These are phyloP conservation scores for Monosporascus ibericus DNA, from an alignment of 2,329 filamentous ascomycete genomes.

Conservation along the genomic window DNA sequence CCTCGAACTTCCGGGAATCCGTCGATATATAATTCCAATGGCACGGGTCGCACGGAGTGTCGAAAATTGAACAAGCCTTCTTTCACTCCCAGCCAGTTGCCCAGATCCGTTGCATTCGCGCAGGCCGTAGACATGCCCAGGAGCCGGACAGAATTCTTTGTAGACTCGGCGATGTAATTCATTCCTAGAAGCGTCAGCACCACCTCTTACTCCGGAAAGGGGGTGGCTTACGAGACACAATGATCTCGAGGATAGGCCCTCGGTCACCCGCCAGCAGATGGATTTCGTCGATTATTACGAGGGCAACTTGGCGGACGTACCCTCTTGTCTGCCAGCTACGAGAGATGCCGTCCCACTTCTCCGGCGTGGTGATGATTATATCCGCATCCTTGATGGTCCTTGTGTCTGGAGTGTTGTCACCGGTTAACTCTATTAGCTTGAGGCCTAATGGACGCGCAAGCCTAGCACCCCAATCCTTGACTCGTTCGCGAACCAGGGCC, in stretches of 20 bases:
- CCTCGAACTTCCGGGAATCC: conserved; percentile 92
- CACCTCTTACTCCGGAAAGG: not conserved
- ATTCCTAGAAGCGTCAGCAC: conserved; percentile 54
- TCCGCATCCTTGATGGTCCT: conserved; percentile 92
- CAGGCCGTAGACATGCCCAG: conserved; percentile 99
- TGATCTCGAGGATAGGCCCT: conserved; percentile 96
- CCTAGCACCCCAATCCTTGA: conserved; percentile 86
- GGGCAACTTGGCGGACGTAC: conserved; percentile 88
- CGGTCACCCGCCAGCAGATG: conserved; percentile 94
- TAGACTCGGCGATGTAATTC: conserved; percentile 98
- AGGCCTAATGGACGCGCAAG: conserved; percentile 78
- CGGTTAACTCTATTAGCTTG: conserved; percentile 90
- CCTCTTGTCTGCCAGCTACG: conserved; percentile 97
- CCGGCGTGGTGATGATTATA: conserved; percentile 97
- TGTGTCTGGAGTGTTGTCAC: conserved; percentile 96
- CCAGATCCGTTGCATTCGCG: conserved; percentile 89
- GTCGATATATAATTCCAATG: conserved; percentile 93
- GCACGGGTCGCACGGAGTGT: conserved; percentile 93
- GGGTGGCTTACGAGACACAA: conserved; percentile 56
- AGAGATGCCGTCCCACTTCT: conserved; percentile 99
- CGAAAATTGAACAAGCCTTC: conserved; percentile 95
- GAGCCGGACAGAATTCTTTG: conserved; percentile 79
- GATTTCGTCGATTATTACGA: conserved; percentile 98
- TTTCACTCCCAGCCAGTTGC: conserved; percentile 95
- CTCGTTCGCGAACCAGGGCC: conserved; percentile 89